Percentiles rank a stretch among this genome's conserved stretches.
These are phyloP conservation scores for Mortierella sp. DNA, from an alignment of 371 early-diverging fungal genomes.

Conservation along the genomic window DNA sequence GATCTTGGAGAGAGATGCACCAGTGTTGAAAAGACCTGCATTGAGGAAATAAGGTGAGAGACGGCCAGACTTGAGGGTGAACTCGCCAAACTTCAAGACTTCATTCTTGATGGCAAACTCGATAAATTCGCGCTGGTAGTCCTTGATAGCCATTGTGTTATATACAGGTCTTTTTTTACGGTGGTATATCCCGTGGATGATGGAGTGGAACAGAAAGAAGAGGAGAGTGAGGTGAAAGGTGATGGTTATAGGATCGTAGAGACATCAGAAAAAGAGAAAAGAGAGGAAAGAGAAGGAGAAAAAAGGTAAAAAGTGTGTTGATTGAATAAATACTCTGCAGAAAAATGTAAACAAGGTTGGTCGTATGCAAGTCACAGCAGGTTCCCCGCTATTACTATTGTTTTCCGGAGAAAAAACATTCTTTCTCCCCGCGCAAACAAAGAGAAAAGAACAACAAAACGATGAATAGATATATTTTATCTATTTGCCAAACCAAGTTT, in stretches of 20 bases:
- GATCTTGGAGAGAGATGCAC: constrained; percentile 83
- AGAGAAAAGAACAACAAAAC: too few species aligned
- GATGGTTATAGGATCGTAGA: constrained; percentile 18
- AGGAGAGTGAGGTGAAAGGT: constrained; percentile 1
- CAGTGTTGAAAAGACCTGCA: constrained; percentile 95
- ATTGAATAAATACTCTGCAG: background rate
- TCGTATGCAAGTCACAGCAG: constrained; percentile 7
- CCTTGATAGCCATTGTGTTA: constrained; percentile 70
- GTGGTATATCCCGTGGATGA: background rate
- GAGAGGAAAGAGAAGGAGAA: constrained; percentile 13
- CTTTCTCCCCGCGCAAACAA: background rate
- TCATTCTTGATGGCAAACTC: constrained; percentile 86
- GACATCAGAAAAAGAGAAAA: constrained; percentile 40
- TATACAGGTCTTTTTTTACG: background rate
- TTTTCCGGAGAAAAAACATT: too few species aligned
- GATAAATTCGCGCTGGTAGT: constrained; percentile 95
- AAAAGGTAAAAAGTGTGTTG: background rate
- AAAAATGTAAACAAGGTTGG: constrained; percentile 12
- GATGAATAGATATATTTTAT: too few species aligned
- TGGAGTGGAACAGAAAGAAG: too few species aligned
- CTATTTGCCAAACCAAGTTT: too few species aligned
- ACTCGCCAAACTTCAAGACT: constrained; percentile 92
- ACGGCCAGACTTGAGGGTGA: constrained; percentile 95
- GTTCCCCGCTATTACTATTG: background rate
- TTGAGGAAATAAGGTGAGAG: constrained; percentile 97